These are phyloP conservation scores for Lachancea quebecensis DNA, from an alignment of 805 yeast genomes.

Conservation along the genomic window DNA sequence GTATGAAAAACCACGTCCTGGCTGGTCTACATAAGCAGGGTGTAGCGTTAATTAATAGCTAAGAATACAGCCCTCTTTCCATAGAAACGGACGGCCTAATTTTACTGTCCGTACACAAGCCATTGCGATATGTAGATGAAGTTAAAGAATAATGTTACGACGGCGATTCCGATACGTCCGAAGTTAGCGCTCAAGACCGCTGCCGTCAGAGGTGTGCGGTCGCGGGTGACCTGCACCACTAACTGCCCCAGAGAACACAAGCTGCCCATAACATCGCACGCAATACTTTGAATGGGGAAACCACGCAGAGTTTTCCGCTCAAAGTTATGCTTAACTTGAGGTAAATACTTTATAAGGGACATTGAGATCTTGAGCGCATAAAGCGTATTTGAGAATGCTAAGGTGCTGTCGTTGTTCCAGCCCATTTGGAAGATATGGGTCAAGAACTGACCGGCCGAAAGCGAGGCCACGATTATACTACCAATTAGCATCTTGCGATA, in stretches of 20 bases:
- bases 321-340: slow-evolving; percentile 81
- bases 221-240: slow-evolving; percentile 16
- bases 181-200: slow-evolving; percentile 30
- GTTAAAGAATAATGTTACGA: slow-evolving; percentile 35
- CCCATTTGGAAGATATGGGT: slow-evolving; percentile 8
- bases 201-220: slow-evolving; percentile 18
- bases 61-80: not conserved
- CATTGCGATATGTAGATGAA: slow-evolving; percentile 35
- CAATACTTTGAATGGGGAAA: slow-evolving; percentile 57
- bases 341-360: slow-evolving; percentile 52
- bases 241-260: slow-evolving; percentile 27
- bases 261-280: slow-evolving; percentile 35
- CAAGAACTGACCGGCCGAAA: slow-evolving; percentile 14
- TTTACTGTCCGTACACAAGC: slow-evolving; percentile 17
- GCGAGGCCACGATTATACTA: slow-evolving; percentile 13
- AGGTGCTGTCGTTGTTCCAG: slow-evolving; percentile 20
- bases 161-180: slow-evolving; percentile 36
- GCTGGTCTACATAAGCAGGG: not conserved
- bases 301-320: slow-evolving; percentile 76
- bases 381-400: slow-evolving; percentile 23
- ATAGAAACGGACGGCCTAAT: not conserved
- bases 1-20: too few species aligned
- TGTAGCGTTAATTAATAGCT: not conserved
- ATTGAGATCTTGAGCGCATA: slow-evolving; percentile 37
- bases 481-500: slow-evolving; percentile 17